Conservation (phyloP, 2,329 filamentous ascomycete genomes). For the Ophiostoma angusticollis region DNA sequence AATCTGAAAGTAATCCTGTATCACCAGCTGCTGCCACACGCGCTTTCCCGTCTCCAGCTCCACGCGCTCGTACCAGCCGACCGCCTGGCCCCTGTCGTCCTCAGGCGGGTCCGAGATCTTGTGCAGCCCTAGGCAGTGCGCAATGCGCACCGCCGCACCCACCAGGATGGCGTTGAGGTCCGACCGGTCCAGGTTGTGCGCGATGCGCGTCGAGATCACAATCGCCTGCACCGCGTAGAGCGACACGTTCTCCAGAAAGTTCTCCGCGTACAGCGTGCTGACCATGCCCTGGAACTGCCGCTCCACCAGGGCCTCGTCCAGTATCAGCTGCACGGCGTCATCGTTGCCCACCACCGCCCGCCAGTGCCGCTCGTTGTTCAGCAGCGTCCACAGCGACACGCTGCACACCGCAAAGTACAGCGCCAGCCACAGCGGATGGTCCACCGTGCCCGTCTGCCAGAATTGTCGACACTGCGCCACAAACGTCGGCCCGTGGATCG, state of each 20-base stretch:
- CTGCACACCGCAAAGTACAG: constrained; percentile 17
- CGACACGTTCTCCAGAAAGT: constrained; percentile 20
- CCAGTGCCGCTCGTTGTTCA: constrained; percentile 11
- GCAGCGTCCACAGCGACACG: constrained; percentile 14
- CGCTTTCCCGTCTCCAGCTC: constrained; percentile 22
- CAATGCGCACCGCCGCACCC: constrained; percentile 22
- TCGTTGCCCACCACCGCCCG: neutral
- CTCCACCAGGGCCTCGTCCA: constrained; percentile 10
- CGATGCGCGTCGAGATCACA: constrained; percentile 23
- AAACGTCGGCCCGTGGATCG: constrained; percentile 17
- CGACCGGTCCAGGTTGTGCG: constrained; percentile 23
- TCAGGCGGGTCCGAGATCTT: constrained; percentile 10
- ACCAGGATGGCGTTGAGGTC: constrained; percentile 23
- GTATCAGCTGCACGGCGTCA: neutral
- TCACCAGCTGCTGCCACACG: constrained; percentile 24
- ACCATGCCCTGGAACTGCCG: constrained; percentile 21
- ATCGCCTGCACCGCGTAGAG: constrained; percentile 23
- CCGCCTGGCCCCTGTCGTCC: neutral
- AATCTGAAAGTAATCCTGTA: constrained; percentile 23
- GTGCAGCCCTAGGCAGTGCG: constrained; percentile 20
- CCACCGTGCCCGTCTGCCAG: constrained; percentile 14
- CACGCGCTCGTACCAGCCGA: constrained; percentile 13
- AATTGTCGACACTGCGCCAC: constrained; percentile 16
- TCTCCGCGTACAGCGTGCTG: constrained; percentile 18
- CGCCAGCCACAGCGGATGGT: constrained; percentile 18